Evolutionary conservation across 352 stramenopile genomes (phyloP).

Genomic region (Phytophthora palmivora): DNA sequence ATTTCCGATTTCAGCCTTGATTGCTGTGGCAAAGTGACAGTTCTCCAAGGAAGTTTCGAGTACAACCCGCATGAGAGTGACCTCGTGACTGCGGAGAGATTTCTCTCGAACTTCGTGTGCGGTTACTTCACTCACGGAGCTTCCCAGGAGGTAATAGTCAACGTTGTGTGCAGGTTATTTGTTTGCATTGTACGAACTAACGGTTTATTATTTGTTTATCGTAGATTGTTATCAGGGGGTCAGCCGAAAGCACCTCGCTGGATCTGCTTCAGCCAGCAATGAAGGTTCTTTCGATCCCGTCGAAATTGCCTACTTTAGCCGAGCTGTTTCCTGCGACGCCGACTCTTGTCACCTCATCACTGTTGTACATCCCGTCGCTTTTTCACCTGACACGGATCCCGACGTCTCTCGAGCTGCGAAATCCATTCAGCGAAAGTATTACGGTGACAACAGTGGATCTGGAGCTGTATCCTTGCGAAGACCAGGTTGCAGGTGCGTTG

Average conservation of each 20-base stretch:
- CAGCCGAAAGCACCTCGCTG: slow-evolving; percentile 53
- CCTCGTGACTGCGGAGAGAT: slow-evolving; percentile 44
- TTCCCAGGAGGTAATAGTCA: slow-evolving; percentile 63
- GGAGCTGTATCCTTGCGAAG: slow-evolving; percentile 78
- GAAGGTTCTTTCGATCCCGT: slow-evolving; percentile 57
- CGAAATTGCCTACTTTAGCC: slow-evolving; percentile 60
- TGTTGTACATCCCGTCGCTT: slow-evolving; percentile 79
- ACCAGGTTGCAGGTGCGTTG: slow-evolving; percentile 58
- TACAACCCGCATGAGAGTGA: slow-evolving; percentile 55
- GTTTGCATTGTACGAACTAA: no score
- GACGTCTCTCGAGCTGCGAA: slow-evolving; percentile 76
- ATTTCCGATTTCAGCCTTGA: slow-evolving; percentile 72
- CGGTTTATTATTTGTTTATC: no score
- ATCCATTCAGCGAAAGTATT: slow-evolving; percentile 85
- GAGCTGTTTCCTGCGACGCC: slow-evolving; percentile 74
- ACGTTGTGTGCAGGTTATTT: no score
- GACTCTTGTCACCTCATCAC: slow-evolving; percentile 77
- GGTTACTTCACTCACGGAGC: slow-evolving; percentile 79
- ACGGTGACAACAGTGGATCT: slow-evolving; percentile 72
- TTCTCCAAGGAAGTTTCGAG: slow-evolving; percentile 64
- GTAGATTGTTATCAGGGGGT: slow-evolving; percentile 77
- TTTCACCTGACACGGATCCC: slow-evolving; percentile 74
- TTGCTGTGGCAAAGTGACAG: slow-evolving; percentile 64
- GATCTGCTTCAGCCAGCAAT: slow-evolving; percentile 76
- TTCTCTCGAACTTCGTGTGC: slow-evolving; percentile 88